Base-by-base conservation (phyloP, 139 green algal species). In the Picochlorum costavermella region DNA sequence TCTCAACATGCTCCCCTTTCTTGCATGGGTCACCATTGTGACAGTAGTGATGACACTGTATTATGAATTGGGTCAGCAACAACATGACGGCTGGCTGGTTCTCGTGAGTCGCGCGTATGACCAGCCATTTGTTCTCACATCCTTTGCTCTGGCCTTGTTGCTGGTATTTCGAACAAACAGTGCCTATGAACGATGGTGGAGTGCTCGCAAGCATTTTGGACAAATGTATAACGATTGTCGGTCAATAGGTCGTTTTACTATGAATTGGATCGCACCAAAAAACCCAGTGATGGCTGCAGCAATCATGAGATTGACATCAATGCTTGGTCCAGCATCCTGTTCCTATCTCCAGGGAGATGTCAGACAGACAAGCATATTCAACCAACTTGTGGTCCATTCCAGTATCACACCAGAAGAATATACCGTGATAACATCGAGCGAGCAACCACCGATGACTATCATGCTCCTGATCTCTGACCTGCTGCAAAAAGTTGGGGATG, bases 401-500 rank as follows among this genome's bases (percentile, higher is more conserved):
- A 25, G 62, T 37, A 60, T 74, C 40, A 56, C 56, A 33, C 58
- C 57, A 4, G 31, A 14, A n/a, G 57, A 74, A 56, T 33, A 56
- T 20, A 20, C 10, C 12, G 70, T 60, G 67, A 46, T 74, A n/a
- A 3, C n/a, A 3, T 17, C 43, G 10, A 60, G 48, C 43, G 33
- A 57, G 26, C 59, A 70, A 40, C 68, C 68, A 28, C 71, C 61
- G 3, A 63, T 76, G n/a, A 45, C 63, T 14, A 60, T 56, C 8
- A 28, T 64, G 23, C 46, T 49, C 17, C 6, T 65, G 8, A 49
- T 75, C 33, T 45, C 6, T 16, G 65, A n/a, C 17, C 23, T 14
- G 79, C 83, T 68, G 83, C 87, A 60, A 75, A 78, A 3, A 65
- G 65, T 20, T 75, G 83, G 73, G 82, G 17, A 53, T 53, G n/a